Percentiles rank a stretch among this genome's conserved stretches.
phyloP scores from a whole-genome alignment of 1,139 yeast species.

The Saccharomyces hybrid region DNA sequence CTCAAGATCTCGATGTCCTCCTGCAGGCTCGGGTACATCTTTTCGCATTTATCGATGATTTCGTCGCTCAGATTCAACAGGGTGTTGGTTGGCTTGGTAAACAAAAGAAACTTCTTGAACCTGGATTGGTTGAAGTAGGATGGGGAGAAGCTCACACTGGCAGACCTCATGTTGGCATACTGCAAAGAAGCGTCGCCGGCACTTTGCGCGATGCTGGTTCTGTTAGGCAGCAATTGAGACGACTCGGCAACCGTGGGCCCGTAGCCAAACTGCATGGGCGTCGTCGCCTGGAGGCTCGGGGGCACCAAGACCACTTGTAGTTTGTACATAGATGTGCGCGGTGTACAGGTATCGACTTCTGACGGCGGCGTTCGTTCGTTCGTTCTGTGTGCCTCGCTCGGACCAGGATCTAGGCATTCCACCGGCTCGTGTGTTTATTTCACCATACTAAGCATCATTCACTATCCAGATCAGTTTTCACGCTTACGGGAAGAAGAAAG shows the following conservation, averaged over 20 bases:
- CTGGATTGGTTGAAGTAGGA: slow-evolving; percentile 13
- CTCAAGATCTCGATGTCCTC: slow-evolving; percentile 44
- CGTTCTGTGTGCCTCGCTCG: neutral
- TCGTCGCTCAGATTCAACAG: slow-evolving; percentile 46
- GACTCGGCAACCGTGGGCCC: slow-evolving; percentile 4
- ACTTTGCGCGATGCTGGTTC: neutral
- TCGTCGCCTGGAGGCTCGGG: slow-evolving; percentile 14
- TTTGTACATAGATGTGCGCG: slow-evolving; percentile 17
- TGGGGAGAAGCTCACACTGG: neutral
- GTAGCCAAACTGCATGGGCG: slow-evolving; percentile 3
- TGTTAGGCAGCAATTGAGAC: slow-evolving; percentile 7
- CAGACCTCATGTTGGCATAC: neutral
- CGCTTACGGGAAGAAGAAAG: too few relatives aligned
- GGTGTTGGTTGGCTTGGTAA: slow-evolving; percentile 43
- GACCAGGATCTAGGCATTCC: neutral
- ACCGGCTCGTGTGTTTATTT: neutral
- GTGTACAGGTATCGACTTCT: neutral
- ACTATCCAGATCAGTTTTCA: too few relatives aligned
- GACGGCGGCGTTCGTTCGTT: too few relatives aligned
- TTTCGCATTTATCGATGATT: slow-evolving; percentile 44
- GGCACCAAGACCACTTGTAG: slow-evolving; percentile 26
- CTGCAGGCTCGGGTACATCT: slow-evolving; percentile 49
- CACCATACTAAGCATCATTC: too few relatives aligned
- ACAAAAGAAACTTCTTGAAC: slow-evolving; percentile 51
- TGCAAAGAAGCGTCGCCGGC: slow-evolving; percentile 3